Evolutionary conservation across 2,329 filamentous ascomycete species (phyloP).

Genomic region (Penicillium sp.): DNA sequence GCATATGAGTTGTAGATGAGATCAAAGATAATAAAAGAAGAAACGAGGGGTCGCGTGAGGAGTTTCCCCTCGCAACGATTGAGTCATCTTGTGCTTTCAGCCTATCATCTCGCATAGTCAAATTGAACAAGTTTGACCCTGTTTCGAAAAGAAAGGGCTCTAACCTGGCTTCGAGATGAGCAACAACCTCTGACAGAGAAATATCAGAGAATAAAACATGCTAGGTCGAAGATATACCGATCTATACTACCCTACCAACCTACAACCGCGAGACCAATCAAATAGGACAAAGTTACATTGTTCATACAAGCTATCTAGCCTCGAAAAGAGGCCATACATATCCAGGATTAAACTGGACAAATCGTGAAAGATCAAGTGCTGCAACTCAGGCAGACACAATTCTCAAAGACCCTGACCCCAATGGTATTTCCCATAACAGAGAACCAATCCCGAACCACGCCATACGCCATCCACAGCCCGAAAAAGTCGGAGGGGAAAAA

Average conservation of each 20-base stretch:
- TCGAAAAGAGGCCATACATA: constrained; percentile 9
- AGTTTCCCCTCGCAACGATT: not conserved
- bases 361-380: constrained; percentile 19
- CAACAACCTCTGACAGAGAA: not conserved
- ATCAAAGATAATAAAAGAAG: not conserved
- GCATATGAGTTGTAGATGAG: not conserved
- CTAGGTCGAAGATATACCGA: not conserved
- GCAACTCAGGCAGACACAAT: constrained; percentile 17
- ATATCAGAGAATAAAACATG: not conserved
- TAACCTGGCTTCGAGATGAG: not conserved
- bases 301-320: constrained; percentile 26
- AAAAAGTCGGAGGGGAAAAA: not conserved
- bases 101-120: not conserved
- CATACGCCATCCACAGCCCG: constrained; percentile 22
- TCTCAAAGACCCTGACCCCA: constrained; percentile 10
- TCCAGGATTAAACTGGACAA: constrained; percentile 23
- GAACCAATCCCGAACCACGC: constrained; percentile 19
- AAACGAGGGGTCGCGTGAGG: not conserved
- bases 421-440: constrained; percentile 27
- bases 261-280: not conserved
- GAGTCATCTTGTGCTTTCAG: not conserved
- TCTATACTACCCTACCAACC: not conserved
- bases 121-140: not conserved
- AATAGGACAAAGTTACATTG: constrained; percentile 14
- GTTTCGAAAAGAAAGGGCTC: too few species aligned